phyloP scores from a whole-genome alignment of 1,284 basidiomycete genomes.

The Naganishia sp. region DNA sequence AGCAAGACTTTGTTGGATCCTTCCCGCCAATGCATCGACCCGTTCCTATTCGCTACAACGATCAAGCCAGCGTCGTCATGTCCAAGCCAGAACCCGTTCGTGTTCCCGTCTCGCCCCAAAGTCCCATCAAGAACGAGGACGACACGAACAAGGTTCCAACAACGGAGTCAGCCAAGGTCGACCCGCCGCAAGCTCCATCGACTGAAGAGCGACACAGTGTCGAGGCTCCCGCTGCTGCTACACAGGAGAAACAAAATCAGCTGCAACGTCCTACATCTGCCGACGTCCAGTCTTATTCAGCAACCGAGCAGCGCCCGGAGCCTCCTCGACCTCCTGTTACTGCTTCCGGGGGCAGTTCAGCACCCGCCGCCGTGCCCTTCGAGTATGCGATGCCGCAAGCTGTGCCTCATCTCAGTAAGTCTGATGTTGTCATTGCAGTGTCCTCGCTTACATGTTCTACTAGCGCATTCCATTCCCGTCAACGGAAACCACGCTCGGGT shows the following conservation, averaged over 20 bases:
- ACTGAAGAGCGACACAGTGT: not conserved
- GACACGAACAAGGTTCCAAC: not conserved
- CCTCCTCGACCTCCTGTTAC: not conserved
- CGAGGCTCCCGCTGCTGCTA: not conserved
- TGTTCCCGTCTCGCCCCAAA: not conserved
- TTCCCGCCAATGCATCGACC: conserved; percentile 10
- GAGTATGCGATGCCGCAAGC: not conserved
- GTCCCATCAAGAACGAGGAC: conserved; percentile 4
- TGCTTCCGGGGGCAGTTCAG: not conserved
- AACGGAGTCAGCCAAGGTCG: too few relatives aligned
- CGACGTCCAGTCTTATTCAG: too few relatives aligned
- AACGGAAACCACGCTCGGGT: conserved; percentile 15
- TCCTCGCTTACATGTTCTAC: not conserved
- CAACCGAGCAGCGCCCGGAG: too few relatives aligned
- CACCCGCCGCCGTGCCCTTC: not conserved
- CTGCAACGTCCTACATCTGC: not conserved
- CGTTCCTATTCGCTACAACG: not conserved
- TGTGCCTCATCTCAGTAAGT: not conserved
- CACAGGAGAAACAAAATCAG: not conserved
- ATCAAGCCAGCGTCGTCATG: not conserved
- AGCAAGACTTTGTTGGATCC: conserved; percentile 1
- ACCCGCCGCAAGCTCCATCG: not conserved
- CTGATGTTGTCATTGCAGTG: not conserved
- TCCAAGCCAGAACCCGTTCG: not conserved
- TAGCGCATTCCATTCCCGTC: not conserved